Evolutionary conservation across 2,329 filamentous ascomycete genomes (phyloP), one percentile per base, ranked within the genome.

Genomic region (Diaporthe sp.): DNA sequence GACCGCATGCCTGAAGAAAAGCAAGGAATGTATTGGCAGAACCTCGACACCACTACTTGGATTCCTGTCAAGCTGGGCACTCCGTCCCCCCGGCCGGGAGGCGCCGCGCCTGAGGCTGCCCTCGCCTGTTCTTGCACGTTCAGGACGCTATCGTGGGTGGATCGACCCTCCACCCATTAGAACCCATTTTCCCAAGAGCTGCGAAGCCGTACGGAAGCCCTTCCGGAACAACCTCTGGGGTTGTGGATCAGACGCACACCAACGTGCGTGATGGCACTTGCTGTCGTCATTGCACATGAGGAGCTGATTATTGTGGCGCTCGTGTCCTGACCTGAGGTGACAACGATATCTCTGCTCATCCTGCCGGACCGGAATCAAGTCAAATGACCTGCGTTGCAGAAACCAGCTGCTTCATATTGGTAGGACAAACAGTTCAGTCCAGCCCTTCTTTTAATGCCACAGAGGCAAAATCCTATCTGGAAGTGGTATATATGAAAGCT

Each of bases 241-340:
- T 42, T n/a, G 49, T 53, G 65, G 47, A 42, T 28, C 34, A 51
- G 58, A 55, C 25, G 51, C 34, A 65, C 39, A 37, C 58, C 44
- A 44, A 39, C 39, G 47, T 34, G 60, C 17, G 49, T 44, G 47
- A 39, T 42, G 31, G n/a, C 37, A 28, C 20, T 31, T 17, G 58
- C 58, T 55, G 47, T 73, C 58, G 71, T 73, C 58, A 73, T 73
- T 73, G 71, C 58, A 65, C 58, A 44, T 70, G 34, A 70, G 49
- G 47, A 39, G 49, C 65, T 28, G 65, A 28, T 55, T 34, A 22
- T 7, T 68, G 47, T 68, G 65, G 65, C 65, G 65, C 65, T 53
- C 65, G 8, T 20, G 47, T 53, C 47, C 65, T 53, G 47, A 28
- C 65, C 65, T 53, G 65, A 47, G 49, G 47, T 28, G 65, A 70